A percentile compares a stretch with the other conserved stretches of the same genome.
phyloP scores from a whole-genome alignment of 2,329 filamentous ascomycete species.

The Trichoderma endophyticum region DNA sequence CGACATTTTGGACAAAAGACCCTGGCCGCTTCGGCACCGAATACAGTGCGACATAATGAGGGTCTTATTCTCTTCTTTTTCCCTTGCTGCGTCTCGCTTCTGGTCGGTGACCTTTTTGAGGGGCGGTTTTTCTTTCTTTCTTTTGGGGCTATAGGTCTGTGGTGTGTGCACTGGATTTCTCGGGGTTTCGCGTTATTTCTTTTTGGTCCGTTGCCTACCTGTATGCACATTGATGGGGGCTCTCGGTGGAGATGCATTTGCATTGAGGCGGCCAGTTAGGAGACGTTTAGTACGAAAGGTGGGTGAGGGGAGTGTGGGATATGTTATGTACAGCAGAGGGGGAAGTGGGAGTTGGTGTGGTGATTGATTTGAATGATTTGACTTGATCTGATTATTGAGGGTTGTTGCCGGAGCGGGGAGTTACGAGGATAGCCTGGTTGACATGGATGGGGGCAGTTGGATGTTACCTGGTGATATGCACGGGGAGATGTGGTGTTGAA shows the following conservation, averaged over 20 bases:
- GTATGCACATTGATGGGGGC: not conserved
- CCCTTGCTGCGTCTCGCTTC: not conserved
- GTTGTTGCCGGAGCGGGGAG: not conserved
- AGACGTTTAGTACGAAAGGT: not conserved
- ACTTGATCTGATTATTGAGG: not conserved
- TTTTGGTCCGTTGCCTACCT: not conserved
- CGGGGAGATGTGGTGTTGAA: not conserved
- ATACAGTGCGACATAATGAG: conserved; percentile 12
- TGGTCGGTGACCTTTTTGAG: not conserved
- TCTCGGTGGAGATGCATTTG: not conserved
- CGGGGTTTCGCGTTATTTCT: not conserved
- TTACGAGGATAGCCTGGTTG: not conserved
- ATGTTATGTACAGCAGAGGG: not conserved
- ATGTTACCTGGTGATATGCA: not conserved
- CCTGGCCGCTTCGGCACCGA: conserved; percentile 14
- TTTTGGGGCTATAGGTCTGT: not conserved
- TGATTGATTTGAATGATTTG: not conserved
- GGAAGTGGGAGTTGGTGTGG: not conserved
- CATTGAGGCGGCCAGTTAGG: not conserved
- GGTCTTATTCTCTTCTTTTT: not conserved
- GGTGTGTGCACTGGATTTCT: not conserved
- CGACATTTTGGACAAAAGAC: not conserved
- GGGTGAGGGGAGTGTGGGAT: not conserved
- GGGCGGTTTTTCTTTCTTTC: not conserved
- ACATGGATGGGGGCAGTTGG: not conserved